Conservation (phyloP, 257 asterid species). For the Gentiana straminea region DNA sequence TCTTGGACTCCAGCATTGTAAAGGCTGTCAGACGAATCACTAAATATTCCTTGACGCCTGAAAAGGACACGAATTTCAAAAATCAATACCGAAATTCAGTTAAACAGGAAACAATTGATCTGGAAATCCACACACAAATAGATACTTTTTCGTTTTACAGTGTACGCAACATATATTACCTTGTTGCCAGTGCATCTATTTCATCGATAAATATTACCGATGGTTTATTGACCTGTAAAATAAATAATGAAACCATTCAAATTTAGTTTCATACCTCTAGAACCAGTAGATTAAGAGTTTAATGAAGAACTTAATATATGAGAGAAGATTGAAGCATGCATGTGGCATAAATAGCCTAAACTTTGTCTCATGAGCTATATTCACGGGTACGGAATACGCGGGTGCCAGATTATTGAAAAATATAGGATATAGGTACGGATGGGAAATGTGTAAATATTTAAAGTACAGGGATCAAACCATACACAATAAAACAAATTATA, state of each 20-base stretch:
- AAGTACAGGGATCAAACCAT: too few relatives aligned
- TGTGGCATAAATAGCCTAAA: too few relatives aligned
- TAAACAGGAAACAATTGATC: not conserved
- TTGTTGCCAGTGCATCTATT: conserved; percentile 95
- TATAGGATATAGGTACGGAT: too few relatives aligned
- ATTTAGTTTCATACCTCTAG: not conserved
- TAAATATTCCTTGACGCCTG: conserved; percentile 83
- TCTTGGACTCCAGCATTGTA: conserved; percentile 91
- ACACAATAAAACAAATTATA: too few relatives aligned
- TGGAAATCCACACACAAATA: not conserved
- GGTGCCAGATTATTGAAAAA: too few relatives aligned
- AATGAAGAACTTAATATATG: too few relatives aligned
- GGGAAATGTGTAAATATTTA: too few relatives aligned
- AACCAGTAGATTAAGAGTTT: too few relatives aligned
- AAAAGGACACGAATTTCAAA: conserved; percentile 9
- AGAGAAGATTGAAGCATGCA: too few relatives aligned
- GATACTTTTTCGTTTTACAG: not conserved
- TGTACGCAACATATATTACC: conserved; percentile 27
- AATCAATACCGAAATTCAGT: too few relatives aligned
- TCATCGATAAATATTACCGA: conserved; percentile 96
- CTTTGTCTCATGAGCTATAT: too few relatives aligned
- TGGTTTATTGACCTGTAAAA: conserved; percentile 83
- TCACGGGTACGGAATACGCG: too few relatives aligned
- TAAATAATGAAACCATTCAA: conserved; percentile 16
- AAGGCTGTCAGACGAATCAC: conserved; percentile 36